Conservation (phyloP, 306 rosid species). For the Acacia crassicarpa region DNA sequence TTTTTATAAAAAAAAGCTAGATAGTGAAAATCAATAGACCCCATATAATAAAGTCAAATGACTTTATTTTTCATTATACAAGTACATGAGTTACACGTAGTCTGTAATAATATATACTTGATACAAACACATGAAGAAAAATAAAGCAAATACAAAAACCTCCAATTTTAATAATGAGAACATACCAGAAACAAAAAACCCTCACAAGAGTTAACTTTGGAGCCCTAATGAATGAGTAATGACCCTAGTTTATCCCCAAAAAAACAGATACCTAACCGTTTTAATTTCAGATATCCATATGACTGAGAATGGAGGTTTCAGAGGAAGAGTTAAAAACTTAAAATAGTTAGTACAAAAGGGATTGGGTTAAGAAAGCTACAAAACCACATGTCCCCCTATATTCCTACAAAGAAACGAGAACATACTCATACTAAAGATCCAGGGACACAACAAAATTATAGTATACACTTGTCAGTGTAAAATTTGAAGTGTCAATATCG, state of each 20-base stretch:
- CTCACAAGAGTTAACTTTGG: constrained; percentile 10
- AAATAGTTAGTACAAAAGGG: constrained; percentile 11
- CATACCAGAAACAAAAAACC: constrained; percentile 2
- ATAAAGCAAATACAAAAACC: background rate
- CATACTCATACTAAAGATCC: background rate
- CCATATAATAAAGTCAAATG: background rate
- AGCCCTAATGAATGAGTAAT: background rate
- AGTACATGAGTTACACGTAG: background rate
- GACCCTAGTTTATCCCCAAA: background rate
- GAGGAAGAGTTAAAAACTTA: background rate
- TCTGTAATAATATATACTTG: background rate
- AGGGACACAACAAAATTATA: background rate
- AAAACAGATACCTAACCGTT: constrained; percentile 18
- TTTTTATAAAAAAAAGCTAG: too few species aligned
- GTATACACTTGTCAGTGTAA: too few species aligned
- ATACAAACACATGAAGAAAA: background rate
- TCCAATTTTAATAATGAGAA: constrained; percentile 9
- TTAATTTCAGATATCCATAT: background rate
- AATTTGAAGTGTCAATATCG: background rate
- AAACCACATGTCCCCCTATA: background rate
- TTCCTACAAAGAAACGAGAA: background rate
- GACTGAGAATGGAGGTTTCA: background rate
- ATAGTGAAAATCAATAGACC: background rate
- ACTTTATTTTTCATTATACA: background rate
- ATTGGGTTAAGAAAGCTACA: background rate